Base-by-base conservation (phyloP, 2,329 filamentous ascomycete species). In the Septoria linicola region DNA sequence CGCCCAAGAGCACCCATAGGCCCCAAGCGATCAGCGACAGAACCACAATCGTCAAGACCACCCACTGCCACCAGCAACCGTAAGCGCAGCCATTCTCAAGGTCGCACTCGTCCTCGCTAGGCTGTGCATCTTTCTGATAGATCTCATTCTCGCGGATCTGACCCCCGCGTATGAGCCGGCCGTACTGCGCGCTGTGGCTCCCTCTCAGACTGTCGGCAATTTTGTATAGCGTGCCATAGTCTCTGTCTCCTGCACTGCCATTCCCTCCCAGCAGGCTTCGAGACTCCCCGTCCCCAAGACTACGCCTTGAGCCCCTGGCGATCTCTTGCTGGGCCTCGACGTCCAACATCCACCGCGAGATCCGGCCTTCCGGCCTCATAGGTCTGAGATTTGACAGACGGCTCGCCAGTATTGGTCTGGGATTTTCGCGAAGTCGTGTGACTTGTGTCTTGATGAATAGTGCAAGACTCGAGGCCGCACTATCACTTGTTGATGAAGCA, bases 11-110 rank as follows among this genome's bases (percentile, higher is more conserved):
- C 34, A 31, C 44, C 34, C 21, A 47, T 34, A 47, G 19, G 17
- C 20, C 34, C 34, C 34, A 39, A 20, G 35, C 35, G 14, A 47
- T 27, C 21, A 47, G 20, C 11, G 16, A n/a, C 13, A 47, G 19
- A 2, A 47, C 23, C 13, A 27, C 16, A n/a, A 40, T 31, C 2
- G 23, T 47, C 8, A 47, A 39, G 4, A 40, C 8, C 16, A 21
- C 44, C 44, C 20, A 36, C 34, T 47, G 44, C 44, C 44, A 47
- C 44, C 32, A 37, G 20, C 20, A 25, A 4, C 34, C 43, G 37
- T 21, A 47, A 13, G 14, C 21, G 41, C 41, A 23, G 41, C 31
- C 16, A 19, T 31, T n/a, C 41, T 32, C 41, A 17, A 32, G n/a
- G 16, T 27, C 27, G 30, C 41, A n/a, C 25, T 31, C 27, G 41